phyloP scores from a whole-genome alignment of 768 basidiomycete genomes.

The Mycena pura region DNA sequence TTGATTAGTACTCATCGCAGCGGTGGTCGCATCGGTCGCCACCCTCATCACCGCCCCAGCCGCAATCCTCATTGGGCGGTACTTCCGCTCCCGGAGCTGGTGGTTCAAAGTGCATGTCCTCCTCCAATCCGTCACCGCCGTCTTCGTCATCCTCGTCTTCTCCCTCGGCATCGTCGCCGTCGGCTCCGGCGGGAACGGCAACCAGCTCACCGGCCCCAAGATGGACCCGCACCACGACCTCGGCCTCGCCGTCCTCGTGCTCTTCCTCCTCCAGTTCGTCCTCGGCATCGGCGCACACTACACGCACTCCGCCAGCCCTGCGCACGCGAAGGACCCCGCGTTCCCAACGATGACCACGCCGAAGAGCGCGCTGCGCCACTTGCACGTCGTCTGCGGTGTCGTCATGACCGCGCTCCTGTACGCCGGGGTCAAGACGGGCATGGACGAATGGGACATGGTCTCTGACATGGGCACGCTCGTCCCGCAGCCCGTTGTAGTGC shows the following conservation, averaged over 20 bases:
- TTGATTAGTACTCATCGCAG: background rate
- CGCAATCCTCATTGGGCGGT: slow-evolving; percentile 27
- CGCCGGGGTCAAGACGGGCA: slow-evolving; percentile 27
- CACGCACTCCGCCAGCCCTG: slow-evolving; percentile 24
- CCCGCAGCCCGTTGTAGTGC: slow-evolving; percentile 13
- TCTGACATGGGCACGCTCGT: slow-evolving; percentile 20
- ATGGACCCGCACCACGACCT: slow-evolving; percentile 28
- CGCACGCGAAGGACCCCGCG: background rate
- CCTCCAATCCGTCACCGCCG: slow-evolving; percentile 20
- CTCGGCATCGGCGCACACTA: slow-evolving; percentile 26
- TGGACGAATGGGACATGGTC: slow-evolving; percentile 27
- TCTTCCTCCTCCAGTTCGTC: slow-evolving; percentile 23
- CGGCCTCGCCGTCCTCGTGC: slow-evolving; percentile 21
- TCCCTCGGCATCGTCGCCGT: slow-evolving; percentile 19
- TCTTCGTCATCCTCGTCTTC: slow-evolving; percentile 14
- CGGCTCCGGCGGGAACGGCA: slow-evolving; percentile 12
- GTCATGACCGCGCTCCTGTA: slow-evolving; percentile 25
- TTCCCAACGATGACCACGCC: slow-evolving; percentile 25
- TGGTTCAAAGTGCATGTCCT: slow-evolving; percentile 26
- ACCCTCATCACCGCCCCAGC: slow-evolving; percentile 22
- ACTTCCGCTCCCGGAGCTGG: slow-evolving; percentile 22
- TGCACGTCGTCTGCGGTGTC: slow-evolving; percentile 23
- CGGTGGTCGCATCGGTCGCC: slow-evolving; percentile 20
- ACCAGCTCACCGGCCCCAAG: slow-evolving; percentile 20
- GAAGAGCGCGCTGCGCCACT: slow-evolving; percentile 23